phyloP scores from a whole-genome alignment of 805 yeast species.

The Metschnikowia henanensis region DNA sequence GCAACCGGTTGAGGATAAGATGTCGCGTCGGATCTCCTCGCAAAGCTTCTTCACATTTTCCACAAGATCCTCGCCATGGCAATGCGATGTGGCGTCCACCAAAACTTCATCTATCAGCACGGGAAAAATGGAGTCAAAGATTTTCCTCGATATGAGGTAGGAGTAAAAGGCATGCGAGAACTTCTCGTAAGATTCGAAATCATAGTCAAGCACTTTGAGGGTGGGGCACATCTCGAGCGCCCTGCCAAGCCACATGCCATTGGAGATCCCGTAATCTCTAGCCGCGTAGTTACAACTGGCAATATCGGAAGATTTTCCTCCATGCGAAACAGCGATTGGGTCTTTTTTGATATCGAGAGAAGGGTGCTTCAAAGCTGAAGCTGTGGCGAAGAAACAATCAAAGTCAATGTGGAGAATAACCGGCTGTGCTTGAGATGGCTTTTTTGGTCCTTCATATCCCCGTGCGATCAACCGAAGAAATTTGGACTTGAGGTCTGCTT shows the following conservation, averaged over 20 bases:
- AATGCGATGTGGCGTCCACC: slow-evolving; percentile 53
- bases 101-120: slow-evolving; percentile 92
- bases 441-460: slow-evolving; percentile 15
- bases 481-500: slow-evolving; percentile 63
- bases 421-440: slow-evolving; percentile 5
- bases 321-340: slow-evolving; percentile 67
- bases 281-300: slow-evolving; percentile 94
- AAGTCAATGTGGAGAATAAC: slow-evolving; percentile 82
- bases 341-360: slow-evolving; percentile 47
- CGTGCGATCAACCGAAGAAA: slow-evolving; percentile 50
- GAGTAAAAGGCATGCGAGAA: slow-evolving; percentile 67
- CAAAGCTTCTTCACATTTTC: slow-evolving; percentile 22
- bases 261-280: slow-evolving; percentile 69
- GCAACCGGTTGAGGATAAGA: slow-evolving; percentile 53
- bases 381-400: slow-evolving; percentile 93
- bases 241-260: slow-evolving; percentile 86
- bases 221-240: slow-evolving; percentile 71
- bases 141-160: slow-evolving; percentile 45
- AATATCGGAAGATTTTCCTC: slow-evolving; percentile 66
- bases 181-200: slow-evolving; percentile 69
- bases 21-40: slow-evolving; percentile 36
- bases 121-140: slow-evolving; percentile 60
- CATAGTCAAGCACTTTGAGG: slow-evolving; percentile 63
- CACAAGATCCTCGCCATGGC: slow-evolving; percentile 9
- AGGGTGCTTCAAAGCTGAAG: slow-evolving; percentile 61